Base-by-base conservation (phyloP, 2,329 filamentous ascomycete species). In the Mariannaea sp. region DNA sequence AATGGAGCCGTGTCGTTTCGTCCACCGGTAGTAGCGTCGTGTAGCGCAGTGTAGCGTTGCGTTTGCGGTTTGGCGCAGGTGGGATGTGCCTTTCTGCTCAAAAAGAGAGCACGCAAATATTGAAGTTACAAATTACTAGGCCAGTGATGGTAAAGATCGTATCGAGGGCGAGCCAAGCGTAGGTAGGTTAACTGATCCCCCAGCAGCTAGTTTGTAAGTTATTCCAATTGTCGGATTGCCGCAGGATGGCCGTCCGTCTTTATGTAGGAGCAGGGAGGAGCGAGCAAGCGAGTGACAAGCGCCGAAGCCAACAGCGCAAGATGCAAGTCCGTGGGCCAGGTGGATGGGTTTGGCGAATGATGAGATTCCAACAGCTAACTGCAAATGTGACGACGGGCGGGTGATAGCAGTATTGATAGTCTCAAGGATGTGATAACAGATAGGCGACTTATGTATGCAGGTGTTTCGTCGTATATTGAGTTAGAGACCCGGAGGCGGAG, bases 301-400 rank as follows among this genome's bases (percentile, higher is more conserved):
- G 61, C 62, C 62, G 59, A 61, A 24, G 45, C 59, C 55, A 58
- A 66, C 64, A 66, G 49, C 47, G 56, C 55, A 57, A 53, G 53
- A 63, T 64, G 64, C 64, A 62, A 58, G 61, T 54, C 60, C 63
- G 63, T 66, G 64, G 64, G 61, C 63, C 63, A 61, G 45, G 48
- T 50, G 42, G 50, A 39, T 38, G 57, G 46, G 54, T 59, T n/a
- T 54, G 65, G 60, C 64, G 64, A 66, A 66, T 66, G 58, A 58
- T 58, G 61, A 53, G 61, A 57, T 66, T 64, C 61, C 50, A 58
- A 52, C 63, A 66, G 35, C 63, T 63, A 56, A 65, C 58, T 54
- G 53, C 58, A 60, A 56, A 66, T 66, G 64, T 66, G 64, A 66
- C 50, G 57, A 59, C 44, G 56, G 49, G 52, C 32, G 57, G 36